Evolutionary conservation across 768 basidiomycete species (phyloP).

Genomic region (Tulasnella sp.): DNA sequence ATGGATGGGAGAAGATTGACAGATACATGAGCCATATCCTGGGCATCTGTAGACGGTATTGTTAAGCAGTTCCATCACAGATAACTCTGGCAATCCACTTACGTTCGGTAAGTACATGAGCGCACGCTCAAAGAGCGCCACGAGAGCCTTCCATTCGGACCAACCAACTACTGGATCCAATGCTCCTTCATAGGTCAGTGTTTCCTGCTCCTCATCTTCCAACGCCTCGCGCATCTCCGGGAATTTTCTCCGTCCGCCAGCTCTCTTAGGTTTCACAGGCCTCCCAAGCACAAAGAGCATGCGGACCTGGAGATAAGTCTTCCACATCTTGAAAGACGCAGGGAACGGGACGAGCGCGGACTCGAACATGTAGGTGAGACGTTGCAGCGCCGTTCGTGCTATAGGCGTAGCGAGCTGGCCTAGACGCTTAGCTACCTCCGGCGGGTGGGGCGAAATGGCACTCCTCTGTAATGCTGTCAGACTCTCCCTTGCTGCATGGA

Average conservation of each 20-base stretch:
- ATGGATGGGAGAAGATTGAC: slow-evolving; percentile 79
- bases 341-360: slow-evolving; percentile 81
- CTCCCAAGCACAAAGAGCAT: slow-evolving; percentile 81
- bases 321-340: slow-evolving; percentile 91
- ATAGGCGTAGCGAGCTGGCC: slow-evolving; percentile 69
- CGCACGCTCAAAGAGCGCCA: slow-evolving; percentile 84
- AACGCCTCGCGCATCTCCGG: slow-evolving; percentile 84
- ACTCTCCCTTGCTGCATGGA: slow-evolving; percentile 61
- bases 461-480: slow-evolving; percentile 46
- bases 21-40: slow-evolving; percentile 91
- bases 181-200: slow-evolving; percentile 78
- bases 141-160: slow-evolving; percentile 87
- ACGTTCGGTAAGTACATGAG: slow-evolving; percentile 92
- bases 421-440: slow-evolving; percentile 48
- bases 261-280: slow-evolving; percentile 55
- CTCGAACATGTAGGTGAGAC: slow-evolving; percentile 88
- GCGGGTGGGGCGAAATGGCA: slow-evolving; percentile 39
- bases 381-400: slow-evolving; percentile 67
- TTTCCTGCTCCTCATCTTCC: slow-evolving; percentile 69
- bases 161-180: slow-evolving; percentile 86
- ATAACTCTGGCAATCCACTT: slow-evolving; percentile 24
- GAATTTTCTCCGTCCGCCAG: slow-evolving; percentile 84
- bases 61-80: background rate
- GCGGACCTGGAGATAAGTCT: slow-evolving; percentile 75
- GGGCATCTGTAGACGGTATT: slow-evolving; percentile 51